Evolutionary conservation across 2,329 filamentous ascomycete genomes (phyloP).

Genomic region (Phyllachora maydis): DNA sequence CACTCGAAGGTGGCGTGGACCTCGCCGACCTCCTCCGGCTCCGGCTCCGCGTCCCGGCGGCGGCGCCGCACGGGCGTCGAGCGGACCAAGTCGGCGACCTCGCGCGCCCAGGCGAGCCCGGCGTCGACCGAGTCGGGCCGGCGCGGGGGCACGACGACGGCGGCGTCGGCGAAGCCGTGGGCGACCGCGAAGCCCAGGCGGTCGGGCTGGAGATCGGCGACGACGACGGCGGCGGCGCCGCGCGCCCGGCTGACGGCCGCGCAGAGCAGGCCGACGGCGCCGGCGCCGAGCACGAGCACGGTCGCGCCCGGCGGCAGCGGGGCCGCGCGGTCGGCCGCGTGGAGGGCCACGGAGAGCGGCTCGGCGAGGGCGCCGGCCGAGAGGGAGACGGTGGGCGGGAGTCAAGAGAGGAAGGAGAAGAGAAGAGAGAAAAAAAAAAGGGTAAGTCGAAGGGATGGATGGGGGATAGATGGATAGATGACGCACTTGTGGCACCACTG

Average conservation of each 20-base stretch:
- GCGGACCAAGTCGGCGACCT: conserved; percentile 22
- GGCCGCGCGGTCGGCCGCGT: conserved; percentile 26
- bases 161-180: conserved; percentile 33
- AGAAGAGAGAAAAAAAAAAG: neutral
- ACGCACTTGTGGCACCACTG: conserved; percentile 32
- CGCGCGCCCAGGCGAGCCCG: conserved; percentile 25
- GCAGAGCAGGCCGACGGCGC: conserved; percentile 37
- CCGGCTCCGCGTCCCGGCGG: too few relatives aligned
- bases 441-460: too few relatives aligned
- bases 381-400: conserved; percentile 24
- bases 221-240: conserved; percentile 23
- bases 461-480: neutral
- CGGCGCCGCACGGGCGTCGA: conserved; percentile 9
- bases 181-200: conserved; percentile 34
- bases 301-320: conserved; percentile 17
- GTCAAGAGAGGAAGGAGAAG: conserved; percentile 9
- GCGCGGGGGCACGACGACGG: conserved; percentile 25
- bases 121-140: conserved; percentile 20
- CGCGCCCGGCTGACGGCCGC: conserved; percentile 33
- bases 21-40: conserved; percentile 28
- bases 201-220: conserved; percentile 34
- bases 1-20: conserved; percentile 56
- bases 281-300: conserved; percentile 36
- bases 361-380: conserved; percentile 36
- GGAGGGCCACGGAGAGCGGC: conserved; percentile 37